These are phyloP conservation scores for Petunia axillaris DNA, from an alignment of 257 asterid species.

Conservation along the genomic window DNA sequence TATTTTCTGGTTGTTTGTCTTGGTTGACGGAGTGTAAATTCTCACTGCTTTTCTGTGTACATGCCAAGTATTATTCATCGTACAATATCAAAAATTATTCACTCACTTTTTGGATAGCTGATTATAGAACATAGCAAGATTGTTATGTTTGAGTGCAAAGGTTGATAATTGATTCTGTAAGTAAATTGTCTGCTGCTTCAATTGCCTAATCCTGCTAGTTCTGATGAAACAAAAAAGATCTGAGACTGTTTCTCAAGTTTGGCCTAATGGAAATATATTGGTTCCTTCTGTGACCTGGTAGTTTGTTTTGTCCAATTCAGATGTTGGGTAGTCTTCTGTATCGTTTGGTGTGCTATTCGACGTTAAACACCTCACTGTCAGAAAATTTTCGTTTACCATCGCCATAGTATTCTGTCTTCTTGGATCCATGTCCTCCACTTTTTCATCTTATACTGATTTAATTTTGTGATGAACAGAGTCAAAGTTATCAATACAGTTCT, in stretches of 20 bases:
- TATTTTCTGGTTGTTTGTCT: constrained; percentile 13
- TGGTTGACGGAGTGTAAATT: constrained; percentile 12
- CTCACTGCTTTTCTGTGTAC: constrained; percentile 20
- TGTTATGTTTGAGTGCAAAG: not conserved
- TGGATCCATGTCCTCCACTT: not conserved
- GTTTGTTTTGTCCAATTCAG: constrained; percentile 5
- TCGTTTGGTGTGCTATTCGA: constrained; percentile 2
- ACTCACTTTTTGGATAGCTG: not conserved
- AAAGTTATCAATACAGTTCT: not conserved
- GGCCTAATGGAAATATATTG: not conserved
- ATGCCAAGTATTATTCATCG: constrained; percentile 18
- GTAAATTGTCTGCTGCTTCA: constrained; percentile 18
- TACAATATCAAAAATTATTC: constrained; percentile 24
- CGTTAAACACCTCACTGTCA: not conserved
- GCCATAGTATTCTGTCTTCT: not conserved
- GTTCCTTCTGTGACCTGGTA: not conserved
- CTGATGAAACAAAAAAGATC: not conserved
- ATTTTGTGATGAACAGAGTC: not conserved
- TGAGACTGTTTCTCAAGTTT: not conserved
- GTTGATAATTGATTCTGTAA: constrained; percentile 12
- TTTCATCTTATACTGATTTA: not conserved
- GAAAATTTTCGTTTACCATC: not conserved
- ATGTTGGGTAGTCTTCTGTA: not conserved
- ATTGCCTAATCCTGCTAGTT: constrained; percentile 15
- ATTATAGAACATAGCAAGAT: constrained; percentile 6